Conservation (phyloP, 176 grass and related monocot genomes). For the Hyparrhenia diplandra region DNA sequence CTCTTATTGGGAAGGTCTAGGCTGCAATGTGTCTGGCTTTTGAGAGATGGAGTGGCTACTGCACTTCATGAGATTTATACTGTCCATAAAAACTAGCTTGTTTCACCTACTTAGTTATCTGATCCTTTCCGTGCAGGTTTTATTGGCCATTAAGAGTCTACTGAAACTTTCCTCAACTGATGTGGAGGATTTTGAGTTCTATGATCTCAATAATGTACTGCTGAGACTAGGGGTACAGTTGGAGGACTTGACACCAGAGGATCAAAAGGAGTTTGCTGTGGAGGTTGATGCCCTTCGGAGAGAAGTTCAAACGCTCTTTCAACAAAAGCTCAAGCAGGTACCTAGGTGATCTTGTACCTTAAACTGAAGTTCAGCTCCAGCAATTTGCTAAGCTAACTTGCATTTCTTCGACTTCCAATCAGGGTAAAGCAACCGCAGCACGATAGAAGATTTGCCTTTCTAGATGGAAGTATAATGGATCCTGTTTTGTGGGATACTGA, state of each 20-base stretch:
- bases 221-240: conserved; percentile 57
- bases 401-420: not conserved
- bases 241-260: conserved; percentile 54
- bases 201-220: conserved; percentile 36
- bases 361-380: not conserved
- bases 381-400: conserved; percentile 6
- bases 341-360: not conserved
- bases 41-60: no score
- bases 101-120: not conserved
- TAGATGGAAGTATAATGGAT: not conserved
- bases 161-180: conserved; percentile 54
- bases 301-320: conserved; percentile 62
- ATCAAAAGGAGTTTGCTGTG: conserved; percentile 56
- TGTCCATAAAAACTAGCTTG: not conserved
- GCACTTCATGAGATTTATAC: not conserved
- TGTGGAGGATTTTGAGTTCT: conserved; percentile 47
- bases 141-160: conserved; percentile 67
- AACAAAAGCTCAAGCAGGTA: conserved; percentile 61
- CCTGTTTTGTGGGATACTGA: not conserved
- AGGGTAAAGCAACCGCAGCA: not conserved
- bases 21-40: not conserved
- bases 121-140: conserved; percentile 38
- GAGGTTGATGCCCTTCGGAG: conserved; percentile 70
- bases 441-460: not conserved
- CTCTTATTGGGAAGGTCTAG: not conserved